These are phyloP conservation scores for Fusarium mangiferae DNA, from an alignment of 2,329 filamentous ascomycete species.

Conservation along the genomic window DNA sequence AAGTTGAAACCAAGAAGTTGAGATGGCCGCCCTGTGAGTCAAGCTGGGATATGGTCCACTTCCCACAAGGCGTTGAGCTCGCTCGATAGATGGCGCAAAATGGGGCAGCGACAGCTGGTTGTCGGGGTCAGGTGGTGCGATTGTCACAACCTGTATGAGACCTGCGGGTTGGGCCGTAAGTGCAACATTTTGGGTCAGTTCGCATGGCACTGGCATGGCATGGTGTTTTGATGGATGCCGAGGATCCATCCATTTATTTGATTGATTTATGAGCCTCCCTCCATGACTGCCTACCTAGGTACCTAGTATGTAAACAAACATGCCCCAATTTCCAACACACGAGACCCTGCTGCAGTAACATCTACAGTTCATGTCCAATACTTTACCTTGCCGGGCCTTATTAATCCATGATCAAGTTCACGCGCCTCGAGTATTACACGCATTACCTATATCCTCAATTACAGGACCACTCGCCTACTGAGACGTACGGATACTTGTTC, in stretches of 20 bases:
- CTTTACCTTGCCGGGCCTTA: not conserved
- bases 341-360: conserved; percentile 18
- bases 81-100: conserved; percentile 24
- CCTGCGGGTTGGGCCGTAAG: conserved; percentile 31
- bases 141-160: conserved; percentile 34
- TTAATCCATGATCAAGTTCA: conserved; percentile 20
- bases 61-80: conserved; percentile 28
- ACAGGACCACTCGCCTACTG: conserved; percentile 2
- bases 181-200: conserved; percentile 30
- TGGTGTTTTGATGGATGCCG: conserved; percentile 30
- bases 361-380: conserved; percentile 16
- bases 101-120: conserved; percentile 39
- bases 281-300: conserved; percentile 24
- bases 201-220: conserved; percentile 30
- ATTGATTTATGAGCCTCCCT: conserved; percentile 12
- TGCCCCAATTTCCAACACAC: conserved; percentile 15
- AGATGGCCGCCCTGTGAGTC: not conserved
- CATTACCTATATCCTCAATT: conserved; percentile 19
- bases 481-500: not conserved
- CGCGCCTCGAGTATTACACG: conserved; percentile 11
- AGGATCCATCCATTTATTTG: conserved; percentile 25
- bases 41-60: conserved; percentile 29
- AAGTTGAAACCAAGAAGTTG: not conserved
- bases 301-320: conserved; percentile 37
- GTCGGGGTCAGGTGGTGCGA: conserved; percentile 40